phyloP scores from a whole-genome alignment of 768 basidiomycete species.

The Kwoniella dendrophila region DNA sequence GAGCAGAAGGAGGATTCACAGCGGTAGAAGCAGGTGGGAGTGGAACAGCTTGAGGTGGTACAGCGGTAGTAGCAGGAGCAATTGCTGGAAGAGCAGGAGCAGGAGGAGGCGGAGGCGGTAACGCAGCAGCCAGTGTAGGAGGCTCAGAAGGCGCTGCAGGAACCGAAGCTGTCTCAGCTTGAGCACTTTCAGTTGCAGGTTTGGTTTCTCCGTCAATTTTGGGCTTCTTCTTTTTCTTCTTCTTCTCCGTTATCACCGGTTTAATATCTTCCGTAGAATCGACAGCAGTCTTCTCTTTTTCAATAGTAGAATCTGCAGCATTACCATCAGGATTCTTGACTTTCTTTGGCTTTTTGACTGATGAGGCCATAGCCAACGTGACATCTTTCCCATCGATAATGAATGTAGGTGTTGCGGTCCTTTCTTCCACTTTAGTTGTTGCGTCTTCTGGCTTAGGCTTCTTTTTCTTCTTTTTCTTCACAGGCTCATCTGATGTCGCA shows the following conservation, averaged over 20 bases:
- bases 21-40: neutral
- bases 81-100: slow-evolving; percentile 3
- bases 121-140: slow-evolving; percentile 6
- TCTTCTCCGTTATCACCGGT: slow-evolving; percentile 16
- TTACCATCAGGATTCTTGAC: no score
- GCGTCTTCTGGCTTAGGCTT: slow-evolving; percentile 26
- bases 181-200: neutral
- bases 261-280: no score
- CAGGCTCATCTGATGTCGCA: slow-evolving; percentile 63
- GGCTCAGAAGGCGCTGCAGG: neutral
- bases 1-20: neutral
- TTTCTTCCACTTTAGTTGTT: slow-evolving; percentile 1
- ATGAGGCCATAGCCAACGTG: no score
- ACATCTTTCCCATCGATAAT: no score
- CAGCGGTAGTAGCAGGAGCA: neutral
- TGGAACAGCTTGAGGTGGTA: neutral
- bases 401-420: no score
- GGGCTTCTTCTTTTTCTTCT: slow-evolving; percentile 35
- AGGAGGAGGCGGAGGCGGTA: slow-evolving; percentile 12
- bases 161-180: slow-evolving; percentile 2
- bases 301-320: no score
- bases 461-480: slow-evolving; percentile 30
- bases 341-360: no score
- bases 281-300: no score
- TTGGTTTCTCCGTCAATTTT: slow-evolving; percentile 2